Percentiles rank a stretch among this genome's conserved stretches.
Conservation (phyloP, 805 yeast genomes). For the Kregervanrija pseudodelftensis region DNA sequence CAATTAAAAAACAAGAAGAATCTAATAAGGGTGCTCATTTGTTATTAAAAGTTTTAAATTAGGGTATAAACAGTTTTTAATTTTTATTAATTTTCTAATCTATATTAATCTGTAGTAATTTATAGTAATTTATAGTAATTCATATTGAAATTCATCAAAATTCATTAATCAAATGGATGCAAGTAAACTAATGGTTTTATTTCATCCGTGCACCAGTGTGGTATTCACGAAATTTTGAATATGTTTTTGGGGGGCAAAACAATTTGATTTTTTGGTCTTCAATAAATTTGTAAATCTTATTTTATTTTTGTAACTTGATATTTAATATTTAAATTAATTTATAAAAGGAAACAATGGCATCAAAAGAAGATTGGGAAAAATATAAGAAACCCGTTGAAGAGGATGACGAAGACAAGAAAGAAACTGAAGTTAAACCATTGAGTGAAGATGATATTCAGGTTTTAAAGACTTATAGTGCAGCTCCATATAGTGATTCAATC, state of each 20-base stretch:
- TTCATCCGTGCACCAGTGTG: background rate
- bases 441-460: conserved; percentile 97
- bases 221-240: background rate
- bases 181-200: too few relatives aligned
- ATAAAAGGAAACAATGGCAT: conserved; percentile 57
- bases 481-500: conserved; percentile 82
- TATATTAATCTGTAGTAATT: too few relatives aligned
- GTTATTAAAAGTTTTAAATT: conserved; percentile 30
- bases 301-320: too few relatives aligned
- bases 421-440: conserved; percentile 76
- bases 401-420: conserved; percentile 42
- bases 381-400: conserved; percentile 81
- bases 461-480: conserved; percentile 93
- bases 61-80: too few relatives aligned
- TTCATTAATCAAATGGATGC: too few relatives aligned
- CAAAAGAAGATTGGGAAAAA: conserved; percentile 98
- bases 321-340: too few relatives aligned
- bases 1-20: conserved; percentile 32
- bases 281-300: background rate
- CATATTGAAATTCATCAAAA: too few relatives aligned
- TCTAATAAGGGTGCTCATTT: conserved; percentile 61
- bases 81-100: too few relatives aligned
- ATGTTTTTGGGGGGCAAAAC: background rate
- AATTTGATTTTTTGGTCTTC: background rate
- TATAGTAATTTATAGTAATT: too few relatives aligned